Percentiles rank a stretch among this genome's conserved stretches.
phyloP scores from a whole-genome alignment of 495 filamentous ascomycete species.

The Penicillium nucicola region DNA sequence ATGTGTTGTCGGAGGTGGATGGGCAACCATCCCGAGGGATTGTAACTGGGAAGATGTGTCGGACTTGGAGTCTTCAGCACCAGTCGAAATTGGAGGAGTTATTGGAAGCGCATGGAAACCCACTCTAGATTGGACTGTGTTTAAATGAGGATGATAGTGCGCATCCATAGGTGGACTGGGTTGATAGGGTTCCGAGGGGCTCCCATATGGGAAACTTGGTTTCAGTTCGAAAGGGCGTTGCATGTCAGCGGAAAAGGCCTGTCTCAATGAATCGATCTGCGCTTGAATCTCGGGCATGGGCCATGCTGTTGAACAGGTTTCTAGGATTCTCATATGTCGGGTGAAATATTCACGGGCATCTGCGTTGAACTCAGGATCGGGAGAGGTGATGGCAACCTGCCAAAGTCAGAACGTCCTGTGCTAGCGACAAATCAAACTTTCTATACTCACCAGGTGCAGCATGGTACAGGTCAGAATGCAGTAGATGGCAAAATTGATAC shows the following conservation, averaged over 20 bases:
- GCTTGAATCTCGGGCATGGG: conserved; percentile 90
- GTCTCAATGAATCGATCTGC: conserved; percentile 84
- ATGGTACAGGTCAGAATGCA: conserved; percentile 89
- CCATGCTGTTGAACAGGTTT: conserved; percentile 80
- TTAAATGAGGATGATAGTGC: conserved; percentile 40
- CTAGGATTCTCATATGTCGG: conserved; percentile 91
- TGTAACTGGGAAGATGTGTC: conserved; percentile 73
- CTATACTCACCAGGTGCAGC: conserved; percentile 77
- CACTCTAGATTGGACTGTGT: conserved; percentile 57
- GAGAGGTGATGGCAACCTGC: conserved; percentile 92
- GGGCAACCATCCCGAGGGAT: conserved; percentile 71
- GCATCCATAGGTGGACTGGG: conserved; percentile 60
- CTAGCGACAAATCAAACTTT: not conserved
- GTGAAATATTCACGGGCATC: conserved; percentile 91
- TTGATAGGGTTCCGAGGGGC: conserved; percentile 61
- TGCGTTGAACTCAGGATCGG: conserved; percentile 80
- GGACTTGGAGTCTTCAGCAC: conserved; percentile 71
- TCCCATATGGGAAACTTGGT: conserved; percentile 82
- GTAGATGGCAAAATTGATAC: conserved; percentile 95
- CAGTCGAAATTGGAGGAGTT: conserved; percentile 77
- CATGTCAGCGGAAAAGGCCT: conserved; percentile 89
- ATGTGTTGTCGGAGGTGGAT: conserved; percentile 42
- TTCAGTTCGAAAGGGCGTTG: conserved; percentile 86
- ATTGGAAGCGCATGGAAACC: conserved; percentile 75
- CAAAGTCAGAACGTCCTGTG: conserved; percentile 14